A percentile compares a stretch with the other conserved stretches of the same genome.
Evolutionary conservation across 2,329 filamentous ascomycete genomes (phyloP).

Genomic region (Graphium sp.): DNA sequence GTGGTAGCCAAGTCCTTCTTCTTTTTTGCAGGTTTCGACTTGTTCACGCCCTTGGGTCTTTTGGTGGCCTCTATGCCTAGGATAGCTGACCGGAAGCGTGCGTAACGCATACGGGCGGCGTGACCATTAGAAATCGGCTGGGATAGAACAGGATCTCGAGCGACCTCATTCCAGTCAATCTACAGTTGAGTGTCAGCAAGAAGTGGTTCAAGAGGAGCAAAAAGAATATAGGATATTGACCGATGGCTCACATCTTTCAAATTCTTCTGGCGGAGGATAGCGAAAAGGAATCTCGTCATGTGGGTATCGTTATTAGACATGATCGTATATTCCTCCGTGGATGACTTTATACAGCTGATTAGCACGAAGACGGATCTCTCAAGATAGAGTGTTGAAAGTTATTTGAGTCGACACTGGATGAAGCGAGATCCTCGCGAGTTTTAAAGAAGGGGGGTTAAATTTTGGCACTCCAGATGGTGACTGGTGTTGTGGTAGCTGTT

Average conservation of each 20-base stretch:
- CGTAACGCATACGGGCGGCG: constrained; percentile 43
- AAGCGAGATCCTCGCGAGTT: too few relatives aligned
- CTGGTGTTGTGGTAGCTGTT: too few relatives aligned
- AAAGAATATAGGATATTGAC: background rate
- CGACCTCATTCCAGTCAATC: constrained; percentile 44
- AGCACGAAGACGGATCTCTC: too few relatives aligned
- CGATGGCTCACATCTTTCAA: constrained; percentile 37
- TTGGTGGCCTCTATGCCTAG: constrained; percentile 28
- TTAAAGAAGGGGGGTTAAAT: too few relatives aligned
- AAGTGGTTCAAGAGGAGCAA: background rate
- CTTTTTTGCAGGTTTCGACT: constrained; percentile 26
- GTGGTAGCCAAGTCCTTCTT: constrained; percentile 17
- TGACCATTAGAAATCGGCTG: constrained; percentile 42
- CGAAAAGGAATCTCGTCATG: constrained; percentile 41
- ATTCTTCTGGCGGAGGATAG: constrained; percentile 41
- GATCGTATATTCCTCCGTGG: too few relatives aligned
- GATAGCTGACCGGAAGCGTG: constrained; percentile 30
- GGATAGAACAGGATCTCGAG: constrained; percentile 32
- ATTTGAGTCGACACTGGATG: too few relatives aligned
- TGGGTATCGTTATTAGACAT: constrained; percentile 40
- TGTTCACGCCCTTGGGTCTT: constrained; percentile 21
- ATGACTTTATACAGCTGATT: too few relatives aligned
- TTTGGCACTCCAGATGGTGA: too few relatives aligned
- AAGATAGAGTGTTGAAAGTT: too few relatives aligned
- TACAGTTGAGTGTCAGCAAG: constrained; percentile 12